These are phyloP conservation scores for Monilinia fructigena DNA, from an alignment of 2,329 filamentous ascomycete species.

Conservation along the genomic window DNA sequence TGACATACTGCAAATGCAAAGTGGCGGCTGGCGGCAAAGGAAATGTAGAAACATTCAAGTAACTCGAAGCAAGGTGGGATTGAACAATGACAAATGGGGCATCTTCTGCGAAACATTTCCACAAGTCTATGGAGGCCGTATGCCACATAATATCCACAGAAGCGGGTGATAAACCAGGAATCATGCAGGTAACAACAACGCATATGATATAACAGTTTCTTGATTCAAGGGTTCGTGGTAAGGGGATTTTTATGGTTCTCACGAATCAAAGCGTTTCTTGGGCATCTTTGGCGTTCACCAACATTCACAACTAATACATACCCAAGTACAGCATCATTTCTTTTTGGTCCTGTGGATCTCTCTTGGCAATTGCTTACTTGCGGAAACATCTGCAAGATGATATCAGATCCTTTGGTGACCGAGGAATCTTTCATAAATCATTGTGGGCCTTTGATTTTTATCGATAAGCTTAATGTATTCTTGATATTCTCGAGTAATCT, in stretches of 20 bases:
- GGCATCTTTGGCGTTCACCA: not conserved
- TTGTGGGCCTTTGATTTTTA: slow-evolving; percentile 8
- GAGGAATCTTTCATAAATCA: slow-evolving; percentile 10
- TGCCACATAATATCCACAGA: slow-evolving; percentile 3
- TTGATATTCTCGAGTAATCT: not conserved
- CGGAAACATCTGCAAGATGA: slow-evolving; percentile 21
- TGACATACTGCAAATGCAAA: not conserved
- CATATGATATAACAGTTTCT: slow-evolving; percentile 4
- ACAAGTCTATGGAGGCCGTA: not conserved
- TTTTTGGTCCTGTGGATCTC: not conserved
- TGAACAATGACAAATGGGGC: not conserved
- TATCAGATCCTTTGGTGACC: slow-evolving; percentile 18
- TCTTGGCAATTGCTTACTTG: slow-evolving; percentile 15
- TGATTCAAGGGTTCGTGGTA: not conserved
- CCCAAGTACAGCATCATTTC: not conserved
- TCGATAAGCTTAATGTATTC: slow-evolving; percentile 19
- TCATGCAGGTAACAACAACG: not conserved
- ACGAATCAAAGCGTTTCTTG: not conserved
- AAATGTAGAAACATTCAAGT: not conserved
- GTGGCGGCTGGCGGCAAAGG: not conserved
- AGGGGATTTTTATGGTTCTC: slow-evolving; percentile 10
- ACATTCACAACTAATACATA: not conserved
- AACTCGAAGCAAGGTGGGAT: not conserved
- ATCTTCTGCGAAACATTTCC: slow-evolving; percentile 3
- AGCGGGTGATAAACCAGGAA: not conserved